Conservation (phyloP, 495 filamentous ascomycete genomes). For the Hypoxylon lenormandii region DNA sequence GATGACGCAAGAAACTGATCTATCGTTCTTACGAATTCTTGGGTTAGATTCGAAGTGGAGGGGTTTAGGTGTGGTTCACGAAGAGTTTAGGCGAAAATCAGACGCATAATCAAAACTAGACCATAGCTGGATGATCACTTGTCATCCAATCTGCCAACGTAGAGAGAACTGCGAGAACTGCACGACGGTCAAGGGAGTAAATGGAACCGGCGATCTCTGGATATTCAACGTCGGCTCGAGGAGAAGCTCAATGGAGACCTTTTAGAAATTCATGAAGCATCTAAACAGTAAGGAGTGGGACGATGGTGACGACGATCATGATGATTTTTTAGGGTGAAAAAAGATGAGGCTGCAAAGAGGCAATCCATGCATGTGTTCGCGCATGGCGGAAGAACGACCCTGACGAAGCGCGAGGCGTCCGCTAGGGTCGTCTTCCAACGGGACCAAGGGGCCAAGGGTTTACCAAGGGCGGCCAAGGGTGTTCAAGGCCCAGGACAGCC, state of each 20-base stretch:
- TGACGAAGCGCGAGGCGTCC: conserved; percentile 22
- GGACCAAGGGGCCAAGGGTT: conserved; percentile 12
- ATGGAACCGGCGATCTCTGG: conserved; percentile 28
- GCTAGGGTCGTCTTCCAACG: conserved; percentile 5
- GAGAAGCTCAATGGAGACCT: background rate
- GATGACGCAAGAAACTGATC: conserved; percentile 48
- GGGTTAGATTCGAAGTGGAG: conserved; percentile 36
- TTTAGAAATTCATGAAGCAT: conserved; percentile 27
- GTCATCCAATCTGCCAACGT: conserved; percentile 35
- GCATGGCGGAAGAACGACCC: conserved; percentile 39
- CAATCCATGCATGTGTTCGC: conserved; percentile 41
- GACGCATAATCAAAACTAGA: conserved; percentile 27
- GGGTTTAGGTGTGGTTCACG: conserved; percentile 21
- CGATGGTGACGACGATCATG: conserved; percentile 43
- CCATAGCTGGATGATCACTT: conserved; percentile 30
- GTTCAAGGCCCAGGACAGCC: background rate
- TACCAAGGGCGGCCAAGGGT: too few relatives aligned
- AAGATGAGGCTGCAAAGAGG: conserved; percentile 49
- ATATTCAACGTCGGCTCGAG: conserved; percentile 12
- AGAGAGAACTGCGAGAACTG: conserved; percentile 26
- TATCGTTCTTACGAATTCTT: conserved; percentile 39
- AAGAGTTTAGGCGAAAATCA: conserved; percentile 46
- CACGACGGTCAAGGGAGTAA: conserved; percentile 27
- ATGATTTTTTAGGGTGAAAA: conserved; percentile 27
- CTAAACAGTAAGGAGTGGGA: conserved; percentile 24